These are phyloP conservation scores for Umbellularia californica DNA, from an alignment of 164 flowering plant species.

Conservation along the genomic window DNA sequence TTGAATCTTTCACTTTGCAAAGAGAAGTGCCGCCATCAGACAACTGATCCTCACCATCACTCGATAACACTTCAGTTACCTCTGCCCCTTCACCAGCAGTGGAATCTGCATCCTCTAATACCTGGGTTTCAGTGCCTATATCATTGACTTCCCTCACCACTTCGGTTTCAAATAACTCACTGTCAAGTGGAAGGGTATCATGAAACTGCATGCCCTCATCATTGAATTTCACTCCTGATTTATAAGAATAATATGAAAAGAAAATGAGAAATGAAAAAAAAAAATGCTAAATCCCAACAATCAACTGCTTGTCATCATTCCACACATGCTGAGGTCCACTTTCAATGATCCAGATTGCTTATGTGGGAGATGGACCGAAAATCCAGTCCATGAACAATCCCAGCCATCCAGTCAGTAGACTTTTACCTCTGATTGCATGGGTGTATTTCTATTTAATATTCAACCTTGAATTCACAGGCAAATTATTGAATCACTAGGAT, in stretches of 20 bases:
- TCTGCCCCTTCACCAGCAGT: conserved; percentile 26
- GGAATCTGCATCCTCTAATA: background rate
- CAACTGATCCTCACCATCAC: conserved; percentile 25
- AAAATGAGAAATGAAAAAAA: background rate
- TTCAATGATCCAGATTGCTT: background rate
- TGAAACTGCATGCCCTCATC: conserved; percentile 14
- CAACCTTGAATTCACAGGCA: background rate
- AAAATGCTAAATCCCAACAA: background rate
- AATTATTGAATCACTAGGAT: background rate
- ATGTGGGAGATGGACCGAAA: background rate
- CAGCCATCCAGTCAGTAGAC: background rate
- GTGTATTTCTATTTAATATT: background rate
- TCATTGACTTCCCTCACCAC: conserved; percentile 9
- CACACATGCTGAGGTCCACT: background rate
- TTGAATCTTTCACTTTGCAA: background rate
- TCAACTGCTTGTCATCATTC: background rate
- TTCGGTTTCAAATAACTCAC: conserved; percentile 23
- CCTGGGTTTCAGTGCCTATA: conserved; percentile 23
- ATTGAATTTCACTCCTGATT: conserved; percentile 21
- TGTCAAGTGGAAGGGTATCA: conserved; percentile 27
- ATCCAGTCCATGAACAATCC: background rate
- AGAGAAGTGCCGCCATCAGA: conserved; percentile 17
- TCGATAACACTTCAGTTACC: conserved; percentile 29
- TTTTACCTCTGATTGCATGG: background rate
- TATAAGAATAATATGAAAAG: background rate